Conservation (phyloP, 306 rosid genomes). For the Castanospermum australe region DNA sequence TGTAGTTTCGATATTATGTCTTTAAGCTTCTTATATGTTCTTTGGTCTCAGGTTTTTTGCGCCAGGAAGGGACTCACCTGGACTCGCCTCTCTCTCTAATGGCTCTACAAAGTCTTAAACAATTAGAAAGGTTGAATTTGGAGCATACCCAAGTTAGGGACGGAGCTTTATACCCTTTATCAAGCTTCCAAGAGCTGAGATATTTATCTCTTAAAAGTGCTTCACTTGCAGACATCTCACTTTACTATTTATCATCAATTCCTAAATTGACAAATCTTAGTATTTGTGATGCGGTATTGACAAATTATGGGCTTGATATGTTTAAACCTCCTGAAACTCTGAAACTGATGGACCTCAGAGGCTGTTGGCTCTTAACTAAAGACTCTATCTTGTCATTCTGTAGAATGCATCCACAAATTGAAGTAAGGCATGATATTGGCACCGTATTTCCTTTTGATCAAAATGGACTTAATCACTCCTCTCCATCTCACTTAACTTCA, state of each 20-base stretch:
- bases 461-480: constrained; percentile 31
- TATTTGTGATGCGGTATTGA: constrained; percentile 69
- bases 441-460: constrained; percentile 35
- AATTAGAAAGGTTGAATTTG: constrained; percentile 68
- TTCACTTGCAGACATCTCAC: constrained; percentile 64
- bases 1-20: neutral
- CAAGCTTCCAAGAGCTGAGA: constrained; percentile 57
- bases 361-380: constrained; percentile 86
- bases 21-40: neutral
- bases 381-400: constrained; percentile 52
- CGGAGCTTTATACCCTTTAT: constrained; percentile 50
- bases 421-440: constrained; percentile 65
- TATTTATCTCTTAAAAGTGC: constrained; percentile 55
- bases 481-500: constrained; percentile 43
- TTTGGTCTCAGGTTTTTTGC: constrained; percentile 54
- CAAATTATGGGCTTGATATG: constrained; percentile 59
- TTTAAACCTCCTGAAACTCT: constrained; percentile 60
- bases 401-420: constrained; percentile 65
- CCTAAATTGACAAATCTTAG: constrained; percentile 63
- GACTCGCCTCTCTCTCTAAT: constrained; percentile 43
- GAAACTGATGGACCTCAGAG: constrained; percentile 65
- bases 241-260: constrained; percentile 61
- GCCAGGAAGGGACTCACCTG: constrained; percentile 28
- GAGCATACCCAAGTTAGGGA: constrained; percentile 61
- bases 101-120: constrained; percentile 52